Conservation (phyloP, 441 rosid genomes). For the Pelargonium australe region DNA sequence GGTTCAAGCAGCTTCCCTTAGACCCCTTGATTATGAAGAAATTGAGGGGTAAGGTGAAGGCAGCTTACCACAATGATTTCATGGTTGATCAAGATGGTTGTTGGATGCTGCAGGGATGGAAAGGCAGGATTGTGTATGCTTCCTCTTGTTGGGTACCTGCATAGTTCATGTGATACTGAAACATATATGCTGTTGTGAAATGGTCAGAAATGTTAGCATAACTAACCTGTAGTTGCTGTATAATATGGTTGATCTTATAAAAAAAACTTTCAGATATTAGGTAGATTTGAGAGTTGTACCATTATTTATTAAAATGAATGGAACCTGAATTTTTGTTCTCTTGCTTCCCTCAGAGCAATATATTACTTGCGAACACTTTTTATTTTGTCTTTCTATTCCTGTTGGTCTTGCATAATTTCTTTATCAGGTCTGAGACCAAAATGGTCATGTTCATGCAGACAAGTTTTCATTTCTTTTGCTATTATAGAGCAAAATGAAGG, state of each 20-base stretch:
- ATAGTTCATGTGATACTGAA: constrained; percentile 7
- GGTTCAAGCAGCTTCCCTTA: constrained; percentile 55
- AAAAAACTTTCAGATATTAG: not conserved
- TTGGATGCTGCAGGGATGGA: constrained; percentile 97
- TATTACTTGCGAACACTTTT: no score
- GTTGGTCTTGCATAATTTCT: no score
- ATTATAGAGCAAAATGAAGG: no score
- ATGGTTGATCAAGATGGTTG: constrained; percentile 53
- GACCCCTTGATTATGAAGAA: constrained; percentile 26
- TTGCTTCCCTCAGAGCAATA: no score
- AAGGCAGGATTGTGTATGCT: constrained; percentile 72
- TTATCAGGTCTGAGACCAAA: no score
- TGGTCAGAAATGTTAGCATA: not conserved
- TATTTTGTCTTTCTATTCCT: no score
- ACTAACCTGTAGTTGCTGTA: not conserved
- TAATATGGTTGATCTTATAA: not conserved
- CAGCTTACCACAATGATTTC: constrained; percentile 37
- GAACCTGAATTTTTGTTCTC: no score
- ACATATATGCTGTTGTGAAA: no score
- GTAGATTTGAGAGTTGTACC: no score
- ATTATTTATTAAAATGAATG: no score
- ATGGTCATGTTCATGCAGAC: no score
- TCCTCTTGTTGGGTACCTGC: constrained; percentile 62
- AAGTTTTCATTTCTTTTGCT: no score
- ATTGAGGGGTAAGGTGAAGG: constrained; percentile 34